These are phyloP conservation scores for Aspergillus sp. DNA, from an alignment of 2,329 filamentous ascomycete genomes.

Conservation along the genomic window DNA sequence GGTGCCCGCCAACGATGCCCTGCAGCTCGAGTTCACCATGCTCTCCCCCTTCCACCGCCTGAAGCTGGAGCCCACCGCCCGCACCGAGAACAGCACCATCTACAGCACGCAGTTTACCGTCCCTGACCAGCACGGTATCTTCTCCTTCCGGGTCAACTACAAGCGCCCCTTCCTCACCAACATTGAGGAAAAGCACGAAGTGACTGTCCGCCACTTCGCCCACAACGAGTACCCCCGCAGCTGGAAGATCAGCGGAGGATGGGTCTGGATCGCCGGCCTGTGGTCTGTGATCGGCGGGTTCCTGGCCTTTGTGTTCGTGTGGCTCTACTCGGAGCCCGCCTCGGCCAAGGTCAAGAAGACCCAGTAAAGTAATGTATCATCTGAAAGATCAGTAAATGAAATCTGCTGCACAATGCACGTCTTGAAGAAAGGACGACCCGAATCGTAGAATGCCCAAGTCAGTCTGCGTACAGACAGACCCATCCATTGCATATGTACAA, in stretches of 20 bases:
- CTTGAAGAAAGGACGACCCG: neutral
- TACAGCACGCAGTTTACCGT: conserved; percentile 76
- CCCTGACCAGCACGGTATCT: conserved; percentile 97
- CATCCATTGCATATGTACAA: conserved; percentile 3
- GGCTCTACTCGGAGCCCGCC: conserved; percentile 73
- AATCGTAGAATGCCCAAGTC: conserved; percentile 1
- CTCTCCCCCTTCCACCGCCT: conserved; percentile 95
- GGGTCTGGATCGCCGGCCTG: conserved; percentile 92
- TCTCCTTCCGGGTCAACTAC: conserved; percentile 97
- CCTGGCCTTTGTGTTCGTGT: conserved; percentile 79
- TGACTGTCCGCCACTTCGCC: conserved; percentile 93
- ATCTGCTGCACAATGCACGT: neutral
- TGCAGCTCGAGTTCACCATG: conserved; percentile 99
- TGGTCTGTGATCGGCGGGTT: conserved; percentile 81
- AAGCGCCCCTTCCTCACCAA: conserved; percentile 89
- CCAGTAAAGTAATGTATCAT: conserved; percentile 41
- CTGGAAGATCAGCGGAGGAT: conserved; percentile 84
- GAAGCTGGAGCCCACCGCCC: conserved; percentile 60
- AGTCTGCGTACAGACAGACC: neutral
- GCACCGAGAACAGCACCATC: conserved; percentile 67
- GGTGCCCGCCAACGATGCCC: conserved; percentile 66
- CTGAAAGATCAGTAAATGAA: conserved; percentile 18
- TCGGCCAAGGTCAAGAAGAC: conserved; percentile 50
- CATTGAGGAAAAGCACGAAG: conserved; percentile 90
- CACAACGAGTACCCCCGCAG: conserved; percentile 96